Conservation (phyloP, 352 stramenopile genomes). For the Globisporangium camurandrum region DNA sequence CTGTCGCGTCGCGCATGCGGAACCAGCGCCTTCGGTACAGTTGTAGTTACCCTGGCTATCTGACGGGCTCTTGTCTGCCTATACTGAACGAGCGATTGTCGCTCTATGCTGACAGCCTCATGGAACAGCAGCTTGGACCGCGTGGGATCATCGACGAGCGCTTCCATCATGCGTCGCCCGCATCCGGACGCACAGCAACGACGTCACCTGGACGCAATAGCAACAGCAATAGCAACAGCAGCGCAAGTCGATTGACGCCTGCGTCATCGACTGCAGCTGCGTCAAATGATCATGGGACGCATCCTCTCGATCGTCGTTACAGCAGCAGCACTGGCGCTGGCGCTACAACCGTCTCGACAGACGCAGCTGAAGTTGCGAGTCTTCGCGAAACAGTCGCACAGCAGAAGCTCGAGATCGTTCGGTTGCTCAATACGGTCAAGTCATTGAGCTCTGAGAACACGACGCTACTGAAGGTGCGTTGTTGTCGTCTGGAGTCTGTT, state of each 20-base stretch:
- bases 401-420: conserved; percentile 80
- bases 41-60: not conserved
- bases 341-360: not conserved
- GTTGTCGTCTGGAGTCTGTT: not conserved
- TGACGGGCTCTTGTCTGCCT: conserved; percentile 1
- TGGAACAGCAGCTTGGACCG: conserved; percentile 71
- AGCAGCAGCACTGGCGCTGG: conserved; percentile 1
- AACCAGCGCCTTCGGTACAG: conserved; percentile 64
- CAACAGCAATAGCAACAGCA: not conserved
- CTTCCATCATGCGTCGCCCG: conserved; percentile 13
- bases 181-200: not conserved
- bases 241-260: not conserved
- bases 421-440: conserved; percentile 78
- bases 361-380: conserved; percentile 22
- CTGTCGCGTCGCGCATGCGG: conserved; percentile 73
- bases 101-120: conserved; percentile 37
- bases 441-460: conserved; percentile 81
- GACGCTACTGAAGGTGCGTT: conserved; percentile 65
- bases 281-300: no score
- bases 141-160: conserved; percentile 28
- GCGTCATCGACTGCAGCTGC: not conserved
- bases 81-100: no score
- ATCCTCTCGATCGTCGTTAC: not conserved
- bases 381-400: conserved; percentile 53
- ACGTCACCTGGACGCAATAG: not conserved